Percentiles rank a stretch among this genome's conserved stretches.
These are phyloP conservation scores for Hyphopichia wangnamkhiaoensis DNA, from an alignment of 1,139 yeast species.

Conservation along the genomic window DNA sequence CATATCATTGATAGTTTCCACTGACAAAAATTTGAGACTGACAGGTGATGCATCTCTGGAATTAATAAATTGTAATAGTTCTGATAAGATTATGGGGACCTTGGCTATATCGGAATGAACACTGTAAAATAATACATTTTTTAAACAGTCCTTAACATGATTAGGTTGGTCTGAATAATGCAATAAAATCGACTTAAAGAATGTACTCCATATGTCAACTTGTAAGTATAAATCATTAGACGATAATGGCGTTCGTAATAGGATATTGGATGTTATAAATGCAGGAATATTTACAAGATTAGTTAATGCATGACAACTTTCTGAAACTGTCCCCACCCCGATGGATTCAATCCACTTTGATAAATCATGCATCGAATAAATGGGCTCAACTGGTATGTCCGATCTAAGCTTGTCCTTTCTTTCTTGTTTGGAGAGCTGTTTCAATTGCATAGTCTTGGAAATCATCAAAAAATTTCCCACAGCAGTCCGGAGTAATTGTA, in stretches of 20 bases:
- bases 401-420: neutral
- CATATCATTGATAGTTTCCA: slow-evolving; percentile 20
- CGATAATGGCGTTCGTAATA: slow-evolving; percentile 37
- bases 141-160: slow-evolving; percentile 21
- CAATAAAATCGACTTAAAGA: slow-evolving; percentile 17
- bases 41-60: neutral
- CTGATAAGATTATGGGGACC: slow-evolving; percentile 18
- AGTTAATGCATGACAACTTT: slow-evolving; percentile 29
- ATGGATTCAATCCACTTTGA: slow-evolving; percentile 32
- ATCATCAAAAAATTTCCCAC: slow-evolving; percentile 10
- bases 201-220: slow-evolving; percentile 36
- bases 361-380: slow-evolving; percentile 13
- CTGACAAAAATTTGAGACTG: neutral
- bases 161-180: slow-evolving; percentile 18
- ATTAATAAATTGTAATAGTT: neutral
- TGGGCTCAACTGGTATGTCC: slow-evolving; percentile 1
- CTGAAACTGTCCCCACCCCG: slow-evolving; percentile 23
- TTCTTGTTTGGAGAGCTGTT: neutral
- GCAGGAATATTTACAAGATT: slow-evolving; percentile 35
- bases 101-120: slow-evolving; percentile 23
- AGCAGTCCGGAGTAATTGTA: slow-evolving; percentile 7
- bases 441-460: neutral
- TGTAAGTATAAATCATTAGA: slow-evolving; percentile 35
- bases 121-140: slow-evolving; percentile 29
- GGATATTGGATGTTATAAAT: slow-evolving; percentile 34